Evolutionary conservation across 345 rosid species (phyloP).

Genomic region (Nasturtium officinale): DNA sequence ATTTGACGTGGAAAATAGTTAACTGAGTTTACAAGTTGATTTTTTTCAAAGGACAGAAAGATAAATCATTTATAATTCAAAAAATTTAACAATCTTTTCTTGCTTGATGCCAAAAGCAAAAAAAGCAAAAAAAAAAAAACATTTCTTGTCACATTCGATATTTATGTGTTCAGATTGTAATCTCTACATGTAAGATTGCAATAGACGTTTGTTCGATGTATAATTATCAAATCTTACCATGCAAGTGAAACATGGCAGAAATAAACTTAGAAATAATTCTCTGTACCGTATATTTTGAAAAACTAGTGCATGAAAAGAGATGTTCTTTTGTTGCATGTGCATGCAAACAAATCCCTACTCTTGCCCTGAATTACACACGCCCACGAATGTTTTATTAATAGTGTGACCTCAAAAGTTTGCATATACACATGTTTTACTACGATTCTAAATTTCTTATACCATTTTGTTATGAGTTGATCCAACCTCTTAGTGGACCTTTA

Average conservation of each 20-base stretch:
- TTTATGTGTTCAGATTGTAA: neutral
- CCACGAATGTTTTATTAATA: neutral
- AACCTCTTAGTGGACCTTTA: neutral
- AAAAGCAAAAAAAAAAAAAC: no score
- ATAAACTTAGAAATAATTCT: neutral
- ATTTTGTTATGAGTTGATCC: neutral
- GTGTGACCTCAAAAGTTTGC: neutral
- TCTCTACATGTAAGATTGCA: neutral
- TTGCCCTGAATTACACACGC: neutral
- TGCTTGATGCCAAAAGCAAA: no score
- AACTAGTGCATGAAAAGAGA: neutral
- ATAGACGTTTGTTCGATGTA: neutral
- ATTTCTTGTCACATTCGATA: no score
- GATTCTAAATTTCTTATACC: no score
- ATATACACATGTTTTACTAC: neutral
- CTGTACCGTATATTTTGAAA: neutral
- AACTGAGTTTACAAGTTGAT: no score
- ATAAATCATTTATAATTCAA: no score
- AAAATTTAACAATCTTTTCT: no score
- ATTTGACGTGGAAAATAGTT: no score
- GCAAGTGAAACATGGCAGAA: neutral
- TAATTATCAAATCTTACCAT: neutral
- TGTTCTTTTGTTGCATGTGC: neutral
- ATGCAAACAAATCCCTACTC: neutral
- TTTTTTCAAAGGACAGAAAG: neutral